These are phyloP conservation scores for Saccharum hybrid DNA, from an alignment of 202 grass and related monocot species.

Conservation along the genomic window DNA sequence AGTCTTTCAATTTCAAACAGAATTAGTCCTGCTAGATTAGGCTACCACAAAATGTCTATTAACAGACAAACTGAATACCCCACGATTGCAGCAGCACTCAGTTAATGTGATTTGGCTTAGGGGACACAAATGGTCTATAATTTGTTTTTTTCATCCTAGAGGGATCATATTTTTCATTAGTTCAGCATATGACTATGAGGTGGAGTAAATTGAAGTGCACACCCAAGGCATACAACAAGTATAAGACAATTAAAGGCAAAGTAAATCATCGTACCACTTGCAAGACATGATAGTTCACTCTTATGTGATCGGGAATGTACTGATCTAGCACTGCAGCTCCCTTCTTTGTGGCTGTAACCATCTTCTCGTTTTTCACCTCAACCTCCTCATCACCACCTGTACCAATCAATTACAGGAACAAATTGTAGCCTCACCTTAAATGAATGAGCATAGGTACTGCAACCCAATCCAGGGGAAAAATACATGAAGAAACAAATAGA, in stretches of 20 bases:
- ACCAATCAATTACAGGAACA: conserved; percentile 40
- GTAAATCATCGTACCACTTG: conserved; percentile 61
- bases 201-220: background rate
- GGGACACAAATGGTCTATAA: background rate
- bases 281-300: conserved; percentile 81
- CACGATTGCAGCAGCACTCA: background rate
- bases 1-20: background rate
- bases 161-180: background rate
- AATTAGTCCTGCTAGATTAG: conserved; percentile 10
- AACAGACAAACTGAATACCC: background rate
- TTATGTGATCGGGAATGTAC: conserved; percentile 69
- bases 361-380: conserved; percentile 68
- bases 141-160: conserved; percentile 1
- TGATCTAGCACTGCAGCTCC: conserved; percentile 78
- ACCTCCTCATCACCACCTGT: conserved; percentile 36
- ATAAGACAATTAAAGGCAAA: conserved; percentile 1
- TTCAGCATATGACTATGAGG: background rate
- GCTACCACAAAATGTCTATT: background rate
- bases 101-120: conserved; percentile 1
- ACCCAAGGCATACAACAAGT: background rate
- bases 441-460: background rate
- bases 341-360: conserved; percentile 82
- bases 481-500: background rate
- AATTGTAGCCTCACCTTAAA: background rate
- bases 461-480: background rate